phyloP scores from a whole-genome alignment of 2,329 filamentous ascomycete genomes.

The Calonectria crousiana region DNA sequence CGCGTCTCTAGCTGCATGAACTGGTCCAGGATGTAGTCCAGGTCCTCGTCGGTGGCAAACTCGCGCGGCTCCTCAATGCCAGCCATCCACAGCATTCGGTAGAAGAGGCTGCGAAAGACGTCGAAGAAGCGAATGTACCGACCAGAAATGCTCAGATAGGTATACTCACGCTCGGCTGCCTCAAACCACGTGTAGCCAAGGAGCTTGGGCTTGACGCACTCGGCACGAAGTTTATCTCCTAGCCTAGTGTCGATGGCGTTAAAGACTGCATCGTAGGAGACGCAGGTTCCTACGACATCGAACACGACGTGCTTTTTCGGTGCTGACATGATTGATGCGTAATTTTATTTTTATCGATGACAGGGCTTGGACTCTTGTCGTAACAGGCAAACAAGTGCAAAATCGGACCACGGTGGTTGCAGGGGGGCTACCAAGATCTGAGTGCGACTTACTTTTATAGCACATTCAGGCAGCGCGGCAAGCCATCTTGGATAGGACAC shows the following conservation, averaged over 20 bases:
- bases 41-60: conserved; percentile 57
- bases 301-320: conserved; percentile 60
- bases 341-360: not conserved
- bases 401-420: not conserved
- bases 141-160: conserved; percentile 59
- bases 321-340: conserved; percentile 5
- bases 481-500: no score
- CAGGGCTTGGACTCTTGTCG: not conserved
- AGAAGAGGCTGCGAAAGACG: conserved; percentile 59
- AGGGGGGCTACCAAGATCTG: not conserved
- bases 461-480: not conserved
- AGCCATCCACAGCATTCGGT: conserved; percentile 58
- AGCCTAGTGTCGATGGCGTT: conserved; percentile 55
- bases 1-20: conserved; percentile 54
- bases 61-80: conserved; percentile 57
- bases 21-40: conserved; percentile 52
- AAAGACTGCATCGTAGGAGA: conserved; percentile 59
- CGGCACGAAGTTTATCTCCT: conserved; percentile 52
- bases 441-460: conserved; percentile 3
- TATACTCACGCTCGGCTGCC: conserved; percentile 62
- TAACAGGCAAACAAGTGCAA: not conserved
- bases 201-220: conserved; percentile 55
- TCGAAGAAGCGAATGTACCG: conserved; percentile 57
- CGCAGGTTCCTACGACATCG: conserved; percentile 65
- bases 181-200: conserved; percentile 62